phyloP scores from a whole-genome alignment of 805 yeast genomes.

The Suhomyces sp. region DNA sequence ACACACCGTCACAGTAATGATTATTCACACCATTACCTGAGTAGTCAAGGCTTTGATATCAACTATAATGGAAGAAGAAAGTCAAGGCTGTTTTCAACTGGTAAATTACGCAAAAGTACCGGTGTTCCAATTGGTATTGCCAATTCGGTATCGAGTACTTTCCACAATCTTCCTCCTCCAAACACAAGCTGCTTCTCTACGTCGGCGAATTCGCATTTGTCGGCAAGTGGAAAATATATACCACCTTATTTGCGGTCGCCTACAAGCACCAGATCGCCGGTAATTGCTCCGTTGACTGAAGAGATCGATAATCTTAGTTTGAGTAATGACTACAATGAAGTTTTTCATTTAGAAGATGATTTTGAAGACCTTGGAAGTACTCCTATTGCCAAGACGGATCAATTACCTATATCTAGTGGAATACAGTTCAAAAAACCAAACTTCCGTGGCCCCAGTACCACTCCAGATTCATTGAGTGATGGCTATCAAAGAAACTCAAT shows the following conservation, averaged over 20 bases:
- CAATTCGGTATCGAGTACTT: conserved; percentile 1
- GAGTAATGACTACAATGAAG: conserved; percentile 31
- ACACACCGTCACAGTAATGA: conserved; percentile 3
- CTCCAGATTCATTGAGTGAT: background rate
- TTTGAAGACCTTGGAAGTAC: conserved; percentile 16
- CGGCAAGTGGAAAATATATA: conserved; percentile 31
- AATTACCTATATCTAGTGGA: conserved; percentile 3
- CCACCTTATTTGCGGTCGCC: conserved; percentile 46
- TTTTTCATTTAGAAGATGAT: conserved; percentile 44
- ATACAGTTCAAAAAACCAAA: conserved; percentile 14
- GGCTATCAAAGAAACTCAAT: background rate
- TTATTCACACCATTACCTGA: background rate
- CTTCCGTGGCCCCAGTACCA: conserved; percentile 7
- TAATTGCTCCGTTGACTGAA: conserved; percentile 32
- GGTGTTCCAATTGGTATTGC: background rate
- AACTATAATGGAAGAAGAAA: conserved; percentile 8
- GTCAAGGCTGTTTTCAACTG: conserved; percentile 13
- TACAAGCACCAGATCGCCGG: conserved; percentile 29
- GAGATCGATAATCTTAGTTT: conserved; percentile 34
- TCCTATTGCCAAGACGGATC: background rate
- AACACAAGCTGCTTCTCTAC: background rate
- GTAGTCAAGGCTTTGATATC: background rate
- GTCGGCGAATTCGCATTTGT: conserved; percentile 1
- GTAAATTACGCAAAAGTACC: conserved; percentile 6
- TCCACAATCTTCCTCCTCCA: conserved; percentile 7